phyloP scores from a whole-genome alignment of 768 basidiomycete species.

The Hericium erinaceus region DNA sequence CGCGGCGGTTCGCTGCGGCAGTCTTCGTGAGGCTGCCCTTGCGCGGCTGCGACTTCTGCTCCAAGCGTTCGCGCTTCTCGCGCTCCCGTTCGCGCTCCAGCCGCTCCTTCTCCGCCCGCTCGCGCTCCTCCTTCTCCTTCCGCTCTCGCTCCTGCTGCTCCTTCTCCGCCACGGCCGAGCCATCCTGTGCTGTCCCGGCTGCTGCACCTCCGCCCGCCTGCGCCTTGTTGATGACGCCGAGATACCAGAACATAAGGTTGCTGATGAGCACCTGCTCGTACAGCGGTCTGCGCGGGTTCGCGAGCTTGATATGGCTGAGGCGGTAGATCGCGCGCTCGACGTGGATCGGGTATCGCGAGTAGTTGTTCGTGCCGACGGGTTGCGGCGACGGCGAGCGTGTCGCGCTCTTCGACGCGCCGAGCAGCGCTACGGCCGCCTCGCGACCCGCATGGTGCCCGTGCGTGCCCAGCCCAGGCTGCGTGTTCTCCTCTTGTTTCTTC shows the following conservation, averaged over 20 bases:
- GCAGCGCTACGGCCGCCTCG: conserved; percentile 78
- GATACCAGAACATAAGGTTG: conserved; percentile 98
- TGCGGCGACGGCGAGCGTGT: conserved; percentile 56
- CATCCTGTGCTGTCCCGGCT: conserved; percentile 23
- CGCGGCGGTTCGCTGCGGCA: conserved; percentile 47
- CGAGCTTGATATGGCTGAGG: conserved; percentile 95
- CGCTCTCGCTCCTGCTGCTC: conserved; percentile 22
- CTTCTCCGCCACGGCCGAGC: conserved; percentile 4
- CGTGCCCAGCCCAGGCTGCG: conserved; percentile 24
- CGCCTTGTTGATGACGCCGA: conserved; percentile 93
- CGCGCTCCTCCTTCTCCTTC: conserved; percentile 31
- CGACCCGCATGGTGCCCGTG: conserved; percentile 49
- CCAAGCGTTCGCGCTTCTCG: conserved; percentile 29
- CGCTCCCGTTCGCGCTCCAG: conserved; percentile 29
- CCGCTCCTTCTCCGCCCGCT: conserved; percentile 24
- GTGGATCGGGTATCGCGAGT: conserved; percentile 91
- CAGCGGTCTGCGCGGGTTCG: conserved; percentile 90
- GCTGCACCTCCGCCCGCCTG: conserved; percentile 33
- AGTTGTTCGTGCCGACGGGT: conserved; percentile 27
- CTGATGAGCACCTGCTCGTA: conserved; percentile 95
- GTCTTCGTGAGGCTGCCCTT: conserved; percentile 61
- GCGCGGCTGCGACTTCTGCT: conserved; percentile 33
- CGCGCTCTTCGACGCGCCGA: conserved; percentile 68
- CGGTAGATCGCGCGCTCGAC: conserved; percentile 98
- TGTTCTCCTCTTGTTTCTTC: conserved; percentile 76